A percentile compares a stretch with the other conserved stretches of the same genome.
These are phyloP conservation scores for Leccinum angustisporum DNA, from an alignment of 1,284 basidiomycete genomes.

Conservation along the genomic window DNA sequence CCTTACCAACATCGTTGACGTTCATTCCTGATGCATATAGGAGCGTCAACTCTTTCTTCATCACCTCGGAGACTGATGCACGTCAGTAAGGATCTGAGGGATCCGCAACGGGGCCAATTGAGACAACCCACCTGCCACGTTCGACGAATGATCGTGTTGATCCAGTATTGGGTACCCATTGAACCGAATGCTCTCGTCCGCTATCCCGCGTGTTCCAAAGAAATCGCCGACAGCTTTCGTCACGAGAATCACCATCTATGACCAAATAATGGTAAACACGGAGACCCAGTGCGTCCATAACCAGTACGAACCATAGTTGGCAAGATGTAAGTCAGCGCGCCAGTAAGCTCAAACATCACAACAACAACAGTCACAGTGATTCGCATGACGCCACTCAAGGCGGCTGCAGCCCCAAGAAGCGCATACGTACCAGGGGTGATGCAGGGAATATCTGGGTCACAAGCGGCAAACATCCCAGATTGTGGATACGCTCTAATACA, in stretches of 20 bases:
- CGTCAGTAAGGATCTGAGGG: conserved; percentile 11
- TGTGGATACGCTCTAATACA: conserved; percentile 71
- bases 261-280: conserved; percentile 6
- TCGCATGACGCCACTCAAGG: conserved; percentile 94
- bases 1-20: conserved; percentile 76
- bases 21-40: conserved; percentile 76
- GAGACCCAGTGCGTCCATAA: conserved; percentile 1
- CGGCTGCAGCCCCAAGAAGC: conserved; percentile 91
- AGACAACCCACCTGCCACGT: conserved; percentile 71
- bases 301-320: conserved; percentile 85
- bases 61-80: conserved; percentile 77
- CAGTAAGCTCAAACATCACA: conserved; percentile 98
- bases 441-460: conserved; percentile 90
- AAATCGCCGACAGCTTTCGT: conserved; percentile 98
- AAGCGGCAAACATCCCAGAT: conserved; percentile 87
- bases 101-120: not conserved
- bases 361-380: conserved; percentile 98
- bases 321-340: conserved; percentile 95
- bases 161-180: conserved; percentile 97
- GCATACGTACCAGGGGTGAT: conserved; percentile 99
- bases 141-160: conserved; percentile 86
- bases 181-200: conserved; percentile 96
- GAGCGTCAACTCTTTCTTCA: conserved; percentile 79
- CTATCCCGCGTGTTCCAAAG: conserved; percentile 90
- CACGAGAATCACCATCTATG: conserved; percentile 89